Conservation (phyloP, 1,139 yeast genomes). For the Debaryomyces sp. region DNA sequence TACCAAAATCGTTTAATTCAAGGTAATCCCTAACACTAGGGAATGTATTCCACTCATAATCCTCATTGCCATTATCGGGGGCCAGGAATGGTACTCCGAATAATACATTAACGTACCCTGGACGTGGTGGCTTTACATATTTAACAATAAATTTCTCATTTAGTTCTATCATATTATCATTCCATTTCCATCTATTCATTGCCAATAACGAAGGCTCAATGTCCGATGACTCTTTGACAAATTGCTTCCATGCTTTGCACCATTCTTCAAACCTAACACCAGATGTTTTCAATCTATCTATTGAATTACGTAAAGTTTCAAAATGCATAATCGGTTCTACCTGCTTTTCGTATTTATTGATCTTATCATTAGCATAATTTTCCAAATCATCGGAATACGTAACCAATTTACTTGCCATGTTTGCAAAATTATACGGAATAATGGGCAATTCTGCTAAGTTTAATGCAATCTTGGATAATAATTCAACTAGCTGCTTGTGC, state of each 20-base stretch:
- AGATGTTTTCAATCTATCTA: constrained; percentile 24
- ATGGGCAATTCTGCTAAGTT: constrained; percentile 72
- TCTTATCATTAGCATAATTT: constrained; percentile 33
- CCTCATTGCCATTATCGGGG: constrained; percentile 35
- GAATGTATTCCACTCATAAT: constrained; percentile 64
- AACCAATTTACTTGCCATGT: constrained; percentile 49
- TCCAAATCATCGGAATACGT: constrained; percentile 53
- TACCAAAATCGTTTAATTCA: constrained; percentile 47
- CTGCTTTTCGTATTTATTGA: constrained; percentile 19
- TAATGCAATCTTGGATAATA: constrained; percentile 56
- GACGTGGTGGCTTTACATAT: constrained; percentile 53
- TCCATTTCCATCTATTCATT: constrained; percentile 79
- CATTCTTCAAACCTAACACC: constrained; percentile 42
- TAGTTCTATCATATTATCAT: constrained; percentile 60
- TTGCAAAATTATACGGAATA: constrained; percentile 66
- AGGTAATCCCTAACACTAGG: constrained; percentile 76
- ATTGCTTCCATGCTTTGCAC: constrained; percentile 57
- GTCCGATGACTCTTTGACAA: constrained; percentile 34
- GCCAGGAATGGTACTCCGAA: constrained; percentile 72
- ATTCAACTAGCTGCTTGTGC: constrained; percentile 60
- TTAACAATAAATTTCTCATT: constrained; percentile 56
- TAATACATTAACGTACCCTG: constrained; percentile 69
- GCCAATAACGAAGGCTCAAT: constrained; percentile 73
- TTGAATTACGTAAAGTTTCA: constrained; percentile 27
- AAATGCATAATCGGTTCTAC: constrained; percentile 26